A percentile compares a stretch with the other conserved stretches of the same genome.
Conservation (phyloP, 75 land plant species). For the Pinus tabuliformis region DNA sequence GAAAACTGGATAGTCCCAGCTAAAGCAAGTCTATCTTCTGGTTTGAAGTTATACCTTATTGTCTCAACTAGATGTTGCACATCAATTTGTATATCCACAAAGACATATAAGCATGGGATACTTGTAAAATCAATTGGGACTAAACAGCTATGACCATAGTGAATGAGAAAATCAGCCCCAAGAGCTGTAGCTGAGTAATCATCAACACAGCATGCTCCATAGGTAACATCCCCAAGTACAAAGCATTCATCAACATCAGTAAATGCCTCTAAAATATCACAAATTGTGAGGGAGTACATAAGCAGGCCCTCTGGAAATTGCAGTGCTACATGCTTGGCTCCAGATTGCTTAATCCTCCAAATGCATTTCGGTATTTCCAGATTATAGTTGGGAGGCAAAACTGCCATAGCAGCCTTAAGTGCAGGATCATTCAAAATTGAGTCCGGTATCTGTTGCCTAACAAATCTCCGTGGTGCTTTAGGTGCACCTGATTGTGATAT, state of each 20-base stretch:
- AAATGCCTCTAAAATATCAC: constrained; percentile 75
- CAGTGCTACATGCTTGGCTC: constrained; percentile 77
- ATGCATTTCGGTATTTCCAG: constrained; percentile 87
- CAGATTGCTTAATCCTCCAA: constrained; percentile 63
- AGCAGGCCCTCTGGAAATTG: constrained; percentile 94
- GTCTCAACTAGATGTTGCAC: constrained; percentile 46
- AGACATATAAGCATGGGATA: constrained; percentile 83
- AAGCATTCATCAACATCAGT: constrained; percentile 66
- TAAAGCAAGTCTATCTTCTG: constrained; percentile 38
- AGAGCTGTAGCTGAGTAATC: constrained; percentile 79
- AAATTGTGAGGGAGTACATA: constrained; percentile 79
- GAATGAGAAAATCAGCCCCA: constrained; percentile 76
- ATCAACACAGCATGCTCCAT: constrained; percentile 96
- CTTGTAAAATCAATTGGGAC: constrained; percentile 70
- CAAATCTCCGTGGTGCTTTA: constrained; percentile 61
- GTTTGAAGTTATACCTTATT: constrained; percentile 27
- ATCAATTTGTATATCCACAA: constrained; percentile 84
- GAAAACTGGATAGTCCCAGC: constrained; percentile 89
- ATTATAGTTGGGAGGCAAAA: constrained; percentile 84
- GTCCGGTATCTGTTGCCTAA: constrained; percentile 75
- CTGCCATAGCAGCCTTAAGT: constrained; percentile 75
- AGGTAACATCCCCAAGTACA: constrained; percentile 93
- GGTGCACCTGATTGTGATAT: background rate
- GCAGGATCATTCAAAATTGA: constrained; percentile 64
- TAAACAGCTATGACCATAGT: constrained; percentile 93